Percentiles rank a stretch among this genome's conserved stretches.
Conservation (phyloP, 2,329 filamentous ascomycete species). For the Lecanoromycetidae sp. region DNA sequence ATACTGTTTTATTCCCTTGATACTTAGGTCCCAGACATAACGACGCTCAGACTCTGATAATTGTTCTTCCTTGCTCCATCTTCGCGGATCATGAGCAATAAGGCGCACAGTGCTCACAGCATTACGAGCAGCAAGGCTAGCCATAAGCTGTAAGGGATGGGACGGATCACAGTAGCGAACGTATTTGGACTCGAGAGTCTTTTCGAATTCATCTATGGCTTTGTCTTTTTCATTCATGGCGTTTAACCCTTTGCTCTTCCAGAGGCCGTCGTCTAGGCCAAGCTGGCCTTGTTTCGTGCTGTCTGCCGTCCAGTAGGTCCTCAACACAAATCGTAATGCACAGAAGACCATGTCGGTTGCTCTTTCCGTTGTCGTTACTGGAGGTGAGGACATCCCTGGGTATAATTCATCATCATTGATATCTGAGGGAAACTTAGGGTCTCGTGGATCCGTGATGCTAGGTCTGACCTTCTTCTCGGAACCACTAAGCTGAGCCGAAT, state of each 20-base stretch:
- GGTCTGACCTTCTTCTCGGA: constrained; percentile 27
- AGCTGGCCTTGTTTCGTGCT: too few relatives aligned
- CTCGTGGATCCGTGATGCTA: constrained; percentile 1
- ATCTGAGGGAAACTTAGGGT: constrained; percentile 33
- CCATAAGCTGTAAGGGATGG: constrained; percentile 52
- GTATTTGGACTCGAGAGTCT: constrained; percentile 42
- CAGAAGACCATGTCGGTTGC: constrained; percentile 41
- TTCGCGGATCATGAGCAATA: constrained; percentile 23
- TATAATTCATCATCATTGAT: constrained; percentile 40
- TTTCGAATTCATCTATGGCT: constrained; percentile 40
- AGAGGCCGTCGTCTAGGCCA: constrained; percentile 29
- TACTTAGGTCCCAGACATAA: constrained; percentile 23
- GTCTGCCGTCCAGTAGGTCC: constrained; percentile 39
- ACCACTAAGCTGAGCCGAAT: constrained; percentile 37
- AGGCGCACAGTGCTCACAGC: constrained; percentile 20
- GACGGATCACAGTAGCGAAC: constrained; percentile 39
- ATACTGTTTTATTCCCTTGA: constrained; percentile 25
- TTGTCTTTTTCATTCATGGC: constrained; percentile 23
- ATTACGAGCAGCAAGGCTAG: constrained; percentile 28
- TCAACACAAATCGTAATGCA: constrained; percentile 21
- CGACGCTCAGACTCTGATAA: constrained; percentile 23
- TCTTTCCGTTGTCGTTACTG: constrained; percentile 35
- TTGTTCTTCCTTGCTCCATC: constrained; percentile 24
- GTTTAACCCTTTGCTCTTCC: constrained; percentile 18
- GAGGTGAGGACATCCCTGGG: constrained; percentile 36